A percentile compares a stretch with the other conserved stretches of the same genome.
Evolutionary conservation across 1,284 basidiomycete species (phyloP).

Genomic region (Rhodotorula sp.): DNA sequence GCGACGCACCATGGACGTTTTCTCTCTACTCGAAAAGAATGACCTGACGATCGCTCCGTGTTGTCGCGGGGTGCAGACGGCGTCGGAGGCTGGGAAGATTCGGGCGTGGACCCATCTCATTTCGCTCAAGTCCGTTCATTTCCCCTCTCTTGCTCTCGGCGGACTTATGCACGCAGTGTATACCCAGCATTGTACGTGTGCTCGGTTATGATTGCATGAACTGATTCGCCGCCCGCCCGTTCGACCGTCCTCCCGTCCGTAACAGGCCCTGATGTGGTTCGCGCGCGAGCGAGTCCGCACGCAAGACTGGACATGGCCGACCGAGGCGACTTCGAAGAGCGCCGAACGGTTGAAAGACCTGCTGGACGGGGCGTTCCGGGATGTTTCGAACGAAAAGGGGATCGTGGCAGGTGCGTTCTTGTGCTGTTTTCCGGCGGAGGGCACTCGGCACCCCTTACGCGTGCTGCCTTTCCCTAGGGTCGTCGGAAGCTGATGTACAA

Average conservation of each 20-base stretch:
- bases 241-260: too few relatives aligned
- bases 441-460: too few relatives aligned
- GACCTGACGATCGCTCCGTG: neutral
- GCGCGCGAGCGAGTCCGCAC: conserved; percentile 26
- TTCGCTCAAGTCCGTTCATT: conserved; percentile 57
- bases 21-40: too few relatives aligned
- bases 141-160: conserved; percentile 56
- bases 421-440: neutral
- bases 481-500: too few relatives aligned
- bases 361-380: conserved; percentile 68
- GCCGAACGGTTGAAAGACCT: conserved; percentile 59
- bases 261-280: conserved; percentile 36
- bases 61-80: conserved; percentile 55
- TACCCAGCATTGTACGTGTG: too few relatives aligned
- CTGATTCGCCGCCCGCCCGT: neutral
- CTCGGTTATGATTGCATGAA: neutral
- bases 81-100: conserved; percentile 68
- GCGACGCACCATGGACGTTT: conserved; percentile 55
- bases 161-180: neutral
- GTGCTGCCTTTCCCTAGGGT: too few relatives aligned
- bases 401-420: conserved; percentile 66
- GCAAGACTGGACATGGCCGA: conserved; percentile 3
- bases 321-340: neutral
- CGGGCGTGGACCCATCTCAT: conserved; percentile 77
- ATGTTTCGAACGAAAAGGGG: conserved; percentile 64